phyloP scores from a whole-genome alignment of 2,329 filamentous ascomycete genomes.

The Alternaria arborescens region DNA sequence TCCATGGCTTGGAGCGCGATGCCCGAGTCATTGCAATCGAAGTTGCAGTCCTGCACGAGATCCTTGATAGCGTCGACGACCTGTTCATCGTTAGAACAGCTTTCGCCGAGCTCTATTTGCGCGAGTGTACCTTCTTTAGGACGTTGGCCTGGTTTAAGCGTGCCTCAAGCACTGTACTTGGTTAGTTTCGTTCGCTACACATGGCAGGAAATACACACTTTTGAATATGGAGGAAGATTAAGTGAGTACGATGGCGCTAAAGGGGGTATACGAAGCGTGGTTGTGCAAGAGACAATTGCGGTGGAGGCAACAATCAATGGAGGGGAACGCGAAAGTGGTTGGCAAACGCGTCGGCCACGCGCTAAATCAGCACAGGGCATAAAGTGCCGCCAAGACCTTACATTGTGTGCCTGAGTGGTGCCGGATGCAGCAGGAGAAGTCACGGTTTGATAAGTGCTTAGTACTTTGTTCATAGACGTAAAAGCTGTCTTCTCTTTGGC shows the following conservation, averaged over 20 bases:
- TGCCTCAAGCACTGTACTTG: conserved; percentile 84
- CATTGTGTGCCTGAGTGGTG: background rate
- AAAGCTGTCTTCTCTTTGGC: background rate
- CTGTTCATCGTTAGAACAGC: conserved; percentile 57
- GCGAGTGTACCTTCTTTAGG: conserved; percentile 83
- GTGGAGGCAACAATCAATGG: conserved; percentile 29
- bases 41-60: conserved; percentile 99
- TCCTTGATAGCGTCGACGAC: conserved; percentile 99
- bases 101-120: background rate
- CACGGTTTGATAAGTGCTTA: background rate
- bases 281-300: conserved; percentile 16
- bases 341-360: conserved; percentile 31
- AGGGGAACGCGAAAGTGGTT: conserved; percentile 30
- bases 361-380: conserved; percentile 28
- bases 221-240: conserved; percentile 17
- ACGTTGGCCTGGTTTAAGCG: conserved; percentile 91
- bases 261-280: conserved; percentile 15
- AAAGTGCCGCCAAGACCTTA: conserved; percentile 16
- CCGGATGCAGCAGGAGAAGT: background rate
- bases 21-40: conserved; percentile 99
- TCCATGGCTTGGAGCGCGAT: conserved; percentile 99
- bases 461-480: background rate
- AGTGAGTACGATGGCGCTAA: conserved; percentile 4
- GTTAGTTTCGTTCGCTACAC: conserved; percentile 28
- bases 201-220: conserved; percentile 25